Evolutionary conservation across 2,329 filamentous ascomycete species (phyloP).

Genomic region (Exophiala phaeomuriformis): DNA sequence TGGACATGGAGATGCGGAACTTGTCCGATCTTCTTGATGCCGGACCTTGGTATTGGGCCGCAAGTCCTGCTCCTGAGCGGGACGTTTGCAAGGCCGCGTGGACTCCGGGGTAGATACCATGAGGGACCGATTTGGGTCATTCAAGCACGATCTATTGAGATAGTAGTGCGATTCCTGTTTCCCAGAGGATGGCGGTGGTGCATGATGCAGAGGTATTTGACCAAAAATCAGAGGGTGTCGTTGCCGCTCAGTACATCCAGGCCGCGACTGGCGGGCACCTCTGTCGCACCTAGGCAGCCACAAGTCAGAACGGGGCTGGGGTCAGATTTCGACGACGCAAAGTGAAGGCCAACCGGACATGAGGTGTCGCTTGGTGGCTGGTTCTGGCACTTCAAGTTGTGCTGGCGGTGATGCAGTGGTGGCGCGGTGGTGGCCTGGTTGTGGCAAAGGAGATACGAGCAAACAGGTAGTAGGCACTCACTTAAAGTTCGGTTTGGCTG

Average conservation of each 20-base stretch:
- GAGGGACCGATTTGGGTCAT: slow-evolving; percentile 1
- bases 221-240: neutral
- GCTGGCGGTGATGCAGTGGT: neutral
- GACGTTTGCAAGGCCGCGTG: slow-evolving; percentile 12
- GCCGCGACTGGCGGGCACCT: neutral
- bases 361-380: neutral
- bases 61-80: slow-evolving; percentile 8
- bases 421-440: neutral
- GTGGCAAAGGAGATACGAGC: neutral
- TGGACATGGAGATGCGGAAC: slow-evolving; percentile 13
- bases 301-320: neutral
- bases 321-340: neutral
- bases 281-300: neutral
- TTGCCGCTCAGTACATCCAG: neutral
- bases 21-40: slow-evolving; percentile 4
- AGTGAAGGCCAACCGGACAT: neutral
- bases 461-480: neutral
- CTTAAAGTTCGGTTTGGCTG: neutral
- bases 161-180: neutral
- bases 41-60: slow-evolving; percentile 12
- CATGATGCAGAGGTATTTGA: neutral
- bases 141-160: neutral
- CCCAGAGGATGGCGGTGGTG: neutral
- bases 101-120: slow-evolving; percentile 2
- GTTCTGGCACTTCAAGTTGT: neutral